Conservation (phyloP, 495 filamentous ascomycete species). For the Viridothelium virens region DNA sequence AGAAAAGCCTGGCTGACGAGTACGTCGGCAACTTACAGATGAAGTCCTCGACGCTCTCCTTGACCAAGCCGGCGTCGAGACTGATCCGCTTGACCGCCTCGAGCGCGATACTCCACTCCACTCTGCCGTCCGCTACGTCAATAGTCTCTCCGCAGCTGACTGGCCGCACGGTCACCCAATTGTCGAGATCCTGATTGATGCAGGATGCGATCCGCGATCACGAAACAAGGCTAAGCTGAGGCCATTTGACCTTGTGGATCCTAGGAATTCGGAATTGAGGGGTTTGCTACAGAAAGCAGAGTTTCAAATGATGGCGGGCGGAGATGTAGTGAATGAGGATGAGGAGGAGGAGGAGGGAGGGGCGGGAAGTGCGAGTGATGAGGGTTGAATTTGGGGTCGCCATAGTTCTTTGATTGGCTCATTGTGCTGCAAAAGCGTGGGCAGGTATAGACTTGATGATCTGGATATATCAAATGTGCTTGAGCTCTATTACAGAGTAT, state of each 20-base stretch:
- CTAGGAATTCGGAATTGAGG: conserved; percentile 59
- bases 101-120: conserved; percentile 90
- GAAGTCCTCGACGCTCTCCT: conserved; percentile 87
- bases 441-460: background rate
- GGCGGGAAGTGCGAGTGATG: conserved; percentile 35
- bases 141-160: conserved; percentile 45
- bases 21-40: conserved; percentile 31
- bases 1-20: background rate
- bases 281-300: conserved; percentile 67
- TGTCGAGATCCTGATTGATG: conserved; percentile 87
- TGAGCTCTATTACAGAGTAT: background rate
- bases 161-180: conserved; percentile 54
- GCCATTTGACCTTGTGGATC: conserved; percentile 63
- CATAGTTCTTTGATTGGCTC: background rate
- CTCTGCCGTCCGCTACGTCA: conserved; percentile 76
- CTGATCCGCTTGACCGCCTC: conserved; percentile 71
- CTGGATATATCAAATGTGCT: background rate
- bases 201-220: conserved; percentile 68
- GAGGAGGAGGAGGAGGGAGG: conserved; percentile 33
- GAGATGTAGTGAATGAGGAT: conserved; percentile 33
- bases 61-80: conserved; percentile 90
- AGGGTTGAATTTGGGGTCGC: background rate
- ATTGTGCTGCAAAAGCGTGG: background rate
- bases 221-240: conserved; percentile 65
- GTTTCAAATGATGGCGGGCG: conserved; percentile 38